These are phyloP conservation scores for Podospora pseudopauciseta DNA, from an alignment of 495 filamentous ascomycete genomes.

Conservation along the genomic window DNA sequence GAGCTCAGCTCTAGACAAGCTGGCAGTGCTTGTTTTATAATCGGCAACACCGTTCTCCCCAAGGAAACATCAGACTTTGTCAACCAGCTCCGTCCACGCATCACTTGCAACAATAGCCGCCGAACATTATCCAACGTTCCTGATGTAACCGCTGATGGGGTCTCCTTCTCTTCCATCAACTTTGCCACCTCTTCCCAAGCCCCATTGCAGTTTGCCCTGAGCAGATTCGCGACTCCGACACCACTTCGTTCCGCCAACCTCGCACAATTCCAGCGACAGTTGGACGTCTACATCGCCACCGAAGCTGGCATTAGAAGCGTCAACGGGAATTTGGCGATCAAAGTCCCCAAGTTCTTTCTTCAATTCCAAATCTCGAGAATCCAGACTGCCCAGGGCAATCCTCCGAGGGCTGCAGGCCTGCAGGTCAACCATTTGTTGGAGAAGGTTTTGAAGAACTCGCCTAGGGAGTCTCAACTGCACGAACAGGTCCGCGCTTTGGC, in stretches of 20 bases:
- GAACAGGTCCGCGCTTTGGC: constrained; percentile 40
- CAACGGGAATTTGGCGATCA: constrained; percentile 43
- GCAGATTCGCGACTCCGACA: constrained; percentile 39
- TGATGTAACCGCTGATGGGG: constrained; percentile 41
- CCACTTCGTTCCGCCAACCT: constrained; percentile 41
- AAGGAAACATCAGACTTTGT: constrained; percentile 33
- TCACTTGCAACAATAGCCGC: constrained; percentile 37
- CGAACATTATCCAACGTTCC: constrained; percentile 42
- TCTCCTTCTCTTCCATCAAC: constrained; percentile 45
- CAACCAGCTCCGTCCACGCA: constrained; percentile 26
- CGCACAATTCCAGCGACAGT: constrained; percentile 37
- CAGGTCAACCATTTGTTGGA: constrained; percentile 46
- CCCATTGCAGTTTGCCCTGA: constrained; percentile 42
- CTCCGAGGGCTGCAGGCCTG: constrained; percentile 38
- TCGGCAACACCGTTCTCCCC: constrained; percentile 41
- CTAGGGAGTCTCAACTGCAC: constrained; percentile 36
- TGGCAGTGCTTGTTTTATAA: constrained; percentile 42
- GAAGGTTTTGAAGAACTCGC: constrained; percentile 48
- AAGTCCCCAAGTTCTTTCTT: constrained; percentile 50
- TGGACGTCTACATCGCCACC: constrained; percentile 48
- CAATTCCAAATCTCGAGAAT: constrained; percentile 48
- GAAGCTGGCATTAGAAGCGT: constrained; percentile 48
- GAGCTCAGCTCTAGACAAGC: constrained; percentile 16
- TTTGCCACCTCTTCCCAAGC: constrained; percentile 39
- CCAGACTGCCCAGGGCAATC: constrained; percentile 47